Base-by-base conservation (phyloP, 2,329 filamentous ascomycete species). In the Paracamarosporium sp. region DNA sequence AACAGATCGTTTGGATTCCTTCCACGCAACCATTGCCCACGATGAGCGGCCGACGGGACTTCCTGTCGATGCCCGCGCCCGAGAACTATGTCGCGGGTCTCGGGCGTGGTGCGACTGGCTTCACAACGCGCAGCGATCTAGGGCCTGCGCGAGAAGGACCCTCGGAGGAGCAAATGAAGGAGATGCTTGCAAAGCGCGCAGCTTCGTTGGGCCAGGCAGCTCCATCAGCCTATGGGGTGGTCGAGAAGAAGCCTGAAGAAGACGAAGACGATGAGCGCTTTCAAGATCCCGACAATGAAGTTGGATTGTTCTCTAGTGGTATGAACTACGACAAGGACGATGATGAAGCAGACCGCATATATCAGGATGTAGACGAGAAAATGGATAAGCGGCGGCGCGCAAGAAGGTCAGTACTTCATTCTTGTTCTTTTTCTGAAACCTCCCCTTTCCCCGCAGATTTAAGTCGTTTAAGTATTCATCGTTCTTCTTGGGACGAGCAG, bases 151-250 rank as follows among this genome's bases (percentile, higher is more conserved):
- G 94, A 70, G 94, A 97, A 81, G 95, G 95, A 15, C 95, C 95
- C 47, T 97, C 91, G 60, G 94, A 97, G 70, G 95, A 99, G 75
- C 94, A 98, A 80, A 97, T 99, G 80, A 97, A 98, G 78, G 95
- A 97, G 77, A 93, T 92, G 61, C 90, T 99, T 67, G 93, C 93
- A 47, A 97, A 97, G 79, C 89, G 96, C 69, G 94, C 95, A 7
- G 91, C 92, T 56, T 88, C 91, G 72, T 86, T 98, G 0, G 89
- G 89, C 44, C 85, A 86, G 61, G 86, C 88, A n/a, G 83, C 88
- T 24, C 88, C 89, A 0, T 89, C 88, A 54, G 88, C 89, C 22
- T 92, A 91, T 58, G 94, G 93, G 5, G 87, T 86, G 7, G 75
- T 78, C 0, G 87, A 86, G 51, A 86, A 88, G 55, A 90, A 91